Evolutionary conservation across 2,329 filamentous ascomycete species (phyloP).

Genomic region (Teratosphaeriaceae sp.): DNA sequence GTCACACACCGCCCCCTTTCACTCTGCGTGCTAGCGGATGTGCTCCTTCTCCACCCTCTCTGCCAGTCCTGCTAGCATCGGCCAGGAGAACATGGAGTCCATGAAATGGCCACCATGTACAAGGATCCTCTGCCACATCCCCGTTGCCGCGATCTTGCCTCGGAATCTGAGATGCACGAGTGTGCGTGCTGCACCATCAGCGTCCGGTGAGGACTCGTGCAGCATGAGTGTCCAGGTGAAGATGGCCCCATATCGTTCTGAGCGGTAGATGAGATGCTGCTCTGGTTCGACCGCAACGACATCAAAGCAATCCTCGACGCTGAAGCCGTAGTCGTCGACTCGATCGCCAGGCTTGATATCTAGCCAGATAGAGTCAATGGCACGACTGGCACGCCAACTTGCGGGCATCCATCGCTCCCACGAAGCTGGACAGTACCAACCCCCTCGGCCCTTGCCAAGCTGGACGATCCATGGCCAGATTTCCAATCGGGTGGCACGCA

Average conservation of each 20-base stretch:
- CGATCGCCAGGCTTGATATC: conserved; percentile 13
- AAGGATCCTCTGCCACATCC: conserved; percentile 11
- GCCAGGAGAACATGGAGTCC: conserved; percentile 13
- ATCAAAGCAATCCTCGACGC: conserved; percentile 14
- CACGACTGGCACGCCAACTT: conserved; percentile 11
- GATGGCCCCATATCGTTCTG: conserved; percentile 12
- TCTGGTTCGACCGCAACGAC: conserved; percentile 11
- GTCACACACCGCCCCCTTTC: neutral
- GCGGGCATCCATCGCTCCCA: conserved; percentile 12
- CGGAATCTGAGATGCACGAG: conserved; percentile 17
- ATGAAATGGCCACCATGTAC: conserved; percentile 13
- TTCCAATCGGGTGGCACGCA: conserved; percentile 11
- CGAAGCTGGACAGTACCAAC: conserved; percentile 15
- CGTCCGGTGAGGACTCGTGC: conserved; percentile 11
- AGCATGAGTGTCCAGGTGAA: conserved; percentile 16
- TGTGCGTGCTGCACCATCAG: conserved; percentile 6
- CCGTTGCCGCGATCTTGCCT: conserved; percentile 15
- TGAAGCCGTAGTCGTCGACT: conserved; percentile 16
- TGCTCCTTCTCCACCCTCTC: conserved; percentile 11
- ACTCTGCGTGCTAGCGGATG: neutral
- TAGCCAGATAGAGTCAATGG: conserved; percentile 14
- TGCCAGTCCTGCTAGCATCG: conserved; percentile 15
- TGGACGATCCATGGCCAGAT: conserved; percentile 18
- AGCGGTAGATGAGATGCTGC: conserved; percentile 10
- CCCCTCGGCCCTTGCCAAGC: conserved; percentile 17